Percentiles rank a stretch among this genome's conserved stretches.
Evolutionary conservation across 2,329 filamentous ascomycete species (phyloP).

Genomic region (Fusarium nelsonii): DNA sequence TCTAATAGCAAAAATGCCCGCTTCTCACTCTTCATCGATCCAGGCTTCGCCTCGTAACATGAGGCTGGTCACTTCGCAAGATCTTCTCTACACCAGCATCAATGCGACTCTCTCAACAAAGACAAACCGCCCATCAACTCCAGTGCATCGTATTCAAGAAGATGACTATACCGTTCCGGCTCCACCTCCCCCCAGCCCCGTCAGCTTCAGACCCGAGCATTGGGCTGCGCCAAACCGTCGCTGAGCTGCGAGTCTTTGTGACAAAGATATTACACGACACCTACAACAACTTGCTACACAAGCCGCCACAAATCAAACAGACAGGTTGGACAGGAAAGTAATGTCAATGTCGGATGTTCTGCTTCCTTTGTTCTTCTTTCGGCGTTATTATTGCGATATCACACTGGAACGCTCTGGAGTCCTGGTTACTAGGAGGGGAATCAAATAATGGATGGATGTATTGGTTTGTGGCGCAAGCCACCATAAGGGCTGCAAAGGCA

Average conservation of each 20-base stretch:
- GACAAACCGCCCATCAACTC: conserved; percentile 58
- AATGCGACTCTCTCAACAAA: conserved; percentile 63
- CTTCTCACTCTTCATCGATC: conserved; percentile 57
- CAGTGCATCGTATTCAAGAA: conserved; percentile 65
- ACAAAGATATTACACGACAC: conserved; percentile 25
- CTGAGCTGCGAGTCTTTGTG: conserved; percentile 38
- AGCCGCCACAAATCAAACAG: conserved; percentile 7
- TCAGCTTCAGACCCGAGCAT: conserved; percentile 70
- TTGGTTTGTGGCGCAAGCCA: conserved; percentile 25
- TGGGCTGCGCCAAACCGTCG: conserved; percentile 59
- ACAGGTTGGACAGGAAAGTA: not conserved
- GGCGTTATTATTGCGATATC: conserved; percentile 33
- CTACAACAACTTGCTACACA: conserved; percentile 24
- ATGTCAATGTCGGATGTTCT: not conserved
- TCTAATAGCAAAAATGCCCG: conserved; percentile 51
- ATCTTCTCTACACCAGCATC: conserved; percentile 66
- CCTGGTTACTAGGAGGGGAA: conserved; percentile 16
- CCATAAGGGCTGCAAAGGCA: conserved; percentile 16
- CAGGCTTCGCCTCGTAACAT: conserved; percentile 61
- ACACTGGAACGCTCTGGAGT: conserved; percentile 41
- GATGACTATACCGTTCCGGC: conserved; percentile 74
- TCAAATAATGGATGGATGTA: conserved; percentile 33
- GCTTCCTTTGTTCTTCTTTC: conserved; percentile 11
- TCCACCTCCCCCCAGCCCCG: conserved; percentile 72
- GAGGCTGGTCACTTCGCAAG: conserved; percentile 60